Evolutionary conservation across 768 basidiomycete genomes (phyloP), one percentile per base, ranked within the genome.

Genomic region (Tremella mesenterica): DNA sequence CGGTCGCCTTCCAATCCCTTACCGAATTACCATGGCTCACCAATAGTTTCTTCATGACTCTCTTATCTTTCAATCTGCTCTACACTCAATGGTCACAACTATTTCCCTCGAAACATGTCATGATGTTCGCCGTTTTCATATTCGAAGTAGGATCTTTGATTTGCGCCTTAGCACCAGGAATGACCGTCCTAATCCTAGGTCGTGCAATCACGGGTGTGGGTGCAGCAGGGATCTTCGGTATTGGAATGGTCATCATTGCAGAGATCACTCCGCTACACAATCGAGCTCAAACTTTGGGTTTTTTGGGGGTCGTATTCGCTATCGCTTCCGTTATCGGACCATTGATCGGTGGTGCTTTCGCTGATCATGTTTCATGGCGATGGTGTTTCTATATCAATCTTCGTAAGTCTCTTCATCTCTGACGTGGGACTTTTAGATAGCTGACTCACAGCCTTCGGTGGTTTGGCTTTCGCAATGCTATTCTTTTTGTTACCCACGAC

Each of bases 301-400:
- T 71, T 26, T 63, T 73, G 44, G 73, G 73, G 36, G 70, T 67
- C 21, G 64, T 59, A 56, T 76, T 78, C 21, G 74, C 77, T 25
- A 49, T 76, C n/a, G 77, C 78, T n/a, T 66, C 75, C 7, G 75
- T 79, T 31, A 64, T 78, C 33, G 79, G 79, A 1, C 79, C 79
- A 2, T 71, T 79, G 12, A 56, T 80, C 4, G 79, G 79, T 6
- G 79, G 79, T 20, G 62, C 76, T 31, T 71, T 79, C 46, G 74
- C 78, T 3, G 75, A 77, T 57, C 71, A 78, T 36, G 58, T 74
- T 7, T 44, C 71, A 6, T 79, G 78, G 78, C 64, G 78, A 57
- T 79, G 78, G 78, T 61, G 76, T 43, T 79, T 78, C 64, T 78
- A 76, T 67, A 77, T 77, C 52, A 75, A 75, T 55, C 53, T 69